Percentiles rank a stretch among this genome's conserved stretches.
These are phyloP conservation scores for Achlya hypogyna DNA, from an alignment of 352 stramenopile genomes.

Conservation along the genomic window DNA sequence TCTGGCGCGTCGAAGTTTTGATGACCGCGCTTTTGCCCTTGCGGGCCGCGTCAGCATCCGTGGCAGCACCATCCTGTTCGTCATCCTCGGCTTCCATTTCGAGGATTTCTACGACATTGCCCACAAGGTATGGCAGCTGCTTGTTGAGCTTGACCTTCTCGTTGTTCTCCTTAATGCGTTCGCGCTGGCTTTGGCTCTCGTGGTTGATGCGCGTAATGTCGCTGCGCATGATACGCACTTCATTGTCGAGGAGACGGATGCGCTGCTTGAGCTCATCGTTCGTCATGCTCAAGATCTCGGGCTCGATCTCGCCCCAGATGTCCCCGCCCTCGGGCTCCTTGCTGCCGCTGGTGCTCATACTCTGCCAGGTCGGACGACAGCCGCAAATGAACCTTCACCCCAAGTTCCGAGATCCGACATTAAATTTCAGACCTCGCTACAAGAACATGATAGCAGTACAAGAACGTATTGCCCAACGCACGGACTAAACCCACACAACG, in stretches of 20 bases:
- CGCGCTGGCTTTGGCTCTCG: constrained; percentile 88
- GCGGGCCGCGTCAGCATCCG: constrained; percentile 86
- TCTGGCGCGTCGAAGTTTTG: constrained; percentile 97
- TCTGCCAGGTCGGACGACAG: not conserved
- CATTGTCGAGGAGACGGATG: constrained; percentile 94
- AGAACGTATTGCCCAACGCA: no score
- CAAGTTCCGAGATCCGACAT: not conserved
- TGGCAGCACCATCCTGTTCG: constrained; percentile 90
- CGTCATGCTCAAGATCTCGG: constrained; percentile 91
- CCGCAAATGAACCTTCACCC: not conserved
- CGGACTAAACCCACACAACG: not conserved
- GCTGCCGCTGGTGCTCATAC: constrained; percentile 23
- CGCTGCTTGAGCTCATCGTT: constrained; percentile 93
- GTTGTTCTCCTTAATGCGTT: constrained; percentile 97
- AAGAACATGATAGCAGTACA: not conserved
- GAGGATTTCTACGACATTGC: constrained; percentile 94
- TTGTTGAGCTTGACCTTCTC: constrained; percentile 99
- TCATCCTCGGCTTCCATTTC: constrained; percentile 87
- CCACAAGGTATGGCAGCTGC: constrained; percentile 98
- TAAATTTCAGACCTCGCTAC: not conserved
- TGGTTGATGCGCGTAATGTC: constrained; percentile 96
- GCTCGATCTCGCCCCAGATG: constrained; percentile 69
- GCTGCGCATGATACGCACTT: constrained; percentile 95
- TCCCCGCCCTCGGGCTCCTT: constrained; percentile 52
- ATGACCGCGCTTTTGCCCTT: constrained; percentile 95